Conservation (phyloP, 768 basidiomycete species). For the Lactarius vividus region DNA sequence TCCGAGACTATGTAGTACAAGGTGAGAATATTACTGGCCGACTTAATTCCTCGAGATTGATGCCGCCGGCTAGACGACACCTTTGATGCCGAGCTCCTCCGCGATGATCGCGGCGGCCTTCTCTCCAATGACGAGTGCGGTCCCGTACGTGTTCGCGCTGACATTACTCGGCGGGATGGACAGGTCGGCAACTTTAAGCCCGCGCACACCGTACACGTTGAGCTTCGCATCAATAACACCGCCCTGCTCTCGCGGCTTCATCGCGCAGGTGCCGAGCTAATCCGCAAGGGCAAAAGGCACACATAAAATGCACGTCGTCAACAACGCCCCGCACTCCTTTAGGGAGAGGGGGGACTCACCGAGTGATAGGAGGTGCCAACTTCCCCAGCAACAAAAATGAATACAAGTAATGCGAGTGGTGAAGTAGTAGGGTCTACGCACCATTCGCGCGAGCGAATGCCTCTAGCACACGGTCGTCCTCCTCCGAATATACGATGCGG, state of each 20-base stretch:
- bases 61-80: slow-evolving; percentile 34
- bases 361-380: slow-evolving; percentile 17
- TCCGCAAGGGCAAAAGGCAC: background rate
- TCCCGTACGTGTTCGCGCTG: slow-evolving; percentile 44
- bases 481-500: slow-evolving; percentile 35
- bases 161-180: slow-evolving; percentile 43
- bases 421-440: background rate
- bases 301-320: background rate
- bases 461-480: slow-evolving; percentile 39
- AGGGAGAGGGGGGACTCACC: slow-evolving; percentile 6
- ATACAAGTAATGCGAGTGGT: background rate
- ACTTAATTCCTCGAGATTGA: background rate
- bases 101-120: slow-evolving; percentile 61
- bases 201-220: slow-evolving; percentile 58
- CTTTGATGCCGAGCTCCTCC: slow-evolving; percentile 45
- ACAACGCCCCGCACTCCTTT: background rate
- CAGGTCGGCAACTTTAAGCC: slow-evolving; percentile 54
- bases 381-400: background rate
- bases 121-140: slow-evolving; percentile 50
- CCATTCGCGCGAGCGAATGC: slow-evolving; percentile 29
- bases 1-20: background rate
- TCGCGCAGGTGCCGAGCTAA: slow-evolving; percentile 64
- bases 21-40: background rate
- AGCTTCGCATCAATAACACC: slow-evolving; percentile 64
- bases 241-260: slow-evolving; percentile 56